Base-by-base conservation (phyloP, 768 basidiomycete genomes). In the Lanmaoa rubissima region DNA sequence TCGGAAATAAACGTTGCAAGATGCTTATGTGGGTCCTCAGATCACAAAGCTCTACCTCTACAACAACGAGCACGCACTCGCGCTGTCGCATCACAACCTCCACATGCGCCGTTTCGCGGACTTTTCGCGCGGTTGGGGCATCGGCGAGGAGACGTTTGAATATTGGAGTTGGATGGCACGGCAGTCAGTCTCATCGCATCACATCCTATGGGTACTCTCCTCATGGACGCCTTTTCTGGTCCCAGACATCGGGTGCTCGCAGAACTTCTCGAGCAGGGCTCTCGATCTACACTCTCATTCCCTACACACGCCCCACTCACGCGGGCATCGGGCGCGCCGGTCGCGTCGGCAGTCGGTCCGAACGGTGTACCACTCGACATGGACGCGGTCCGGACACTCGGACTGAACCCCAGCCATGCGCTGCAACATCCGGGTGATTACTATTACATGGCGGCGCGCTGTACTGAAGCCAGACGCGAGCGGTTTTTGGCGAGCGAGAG, bases 141-240 rank as follows among this genome's bases (percentile, higher is more conserved):
- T 98, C 53, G 95, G 94, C 16, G 93, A 95, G 64, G 92, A 94
- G 65, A 97, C 92, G 0, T 98, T 92, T 61, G 97, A 98, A 69
- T 98, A 88, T 68, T 98, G 96, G 96, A 91, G 90, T 61, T 99
- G 95, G 96, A 79, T 94, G 53, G 90, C 92, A 9, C 78, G 94
- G 67, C 94, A 97, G 92, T 94, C 65, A 54, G 88, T 79, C 17
- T 11, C 38, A 3, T 36, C 17, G 17, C 5, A 21, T 10, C 28
- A 10, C 17, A 1, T 57, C 11, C 54, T 19, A 19, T 31, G 19
- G 17, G 16, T 11, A 3, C 4, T 34, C 1, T 11, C 24, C 42
- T 48, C 39, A 53, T 19, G 39, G 5, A 44, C 36, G 28, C 28
- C 28, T 5, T 28, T 6, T 28, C 28, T 28, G 28, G 28, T 48